Evolutionary conservation across 2,329 filamentous ascomycete species (phyloP), one percentile per base, ranked within the genome.

Genomic region (Exserohilum rostratum): DNA sequence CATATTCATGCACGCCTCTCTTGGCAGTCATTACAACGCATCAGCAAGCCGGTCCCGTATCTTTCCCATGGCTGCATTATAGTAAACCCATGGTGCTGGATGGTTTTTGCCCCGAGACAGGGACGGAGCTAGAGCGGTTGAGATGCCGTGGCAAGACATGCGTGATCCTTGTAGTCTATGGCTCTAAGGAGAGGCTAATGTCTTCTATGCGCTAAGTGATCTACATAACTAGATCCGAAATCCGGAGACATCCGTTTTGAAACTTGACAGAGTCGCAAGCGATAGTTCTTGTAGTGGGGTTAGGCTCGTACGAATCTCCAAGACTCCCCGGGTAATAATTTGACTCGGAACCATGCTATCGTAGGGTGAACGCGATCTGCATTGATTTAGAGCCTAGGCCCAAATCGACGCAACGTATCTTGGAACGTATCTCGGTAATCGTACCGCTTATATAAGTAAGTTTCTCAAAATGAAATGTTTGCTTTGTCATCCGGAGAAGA

Each of bases 361-460:
- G 7, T 7, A 7, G 22, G 22, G 22, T 5, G 22, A 25, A 25
- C 22, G 22, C n/a, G n/a, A n/a, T 10, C 34, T 46, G 3, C 50
- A 49, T 30, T 38, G 30, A 11, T 63, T 22, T 2, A 55, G 59
- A 5, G 58, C 62, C 62, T 55, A 61, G n/a, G 58, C 58, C 58
- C 60, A 65, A 6, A 51, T 54, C 2, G 62, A 60, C 15, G 60
- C 62, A 7, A 52, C 18, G 6, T 57, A 51, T 10, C 35, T 10
- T n/a, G 9, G 3, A 6, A 12, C 10, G 25, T 34, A 5, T 30
- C 6, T 11, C 9, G 22, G 15, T 29, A 42, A 17, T 25, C 4
- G 9, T 5, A n/a, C 22, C 22, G 11, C n/a, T 42, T 29, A 17
- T 42, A 10, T 42, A 25, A 42, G n/a, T 11, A 29, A 3, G 10